Evolutionary conservation across 2,329 filamentous ascomycete species (phyloP).

Genomic region (Claviceps quebecensis): DNA sequence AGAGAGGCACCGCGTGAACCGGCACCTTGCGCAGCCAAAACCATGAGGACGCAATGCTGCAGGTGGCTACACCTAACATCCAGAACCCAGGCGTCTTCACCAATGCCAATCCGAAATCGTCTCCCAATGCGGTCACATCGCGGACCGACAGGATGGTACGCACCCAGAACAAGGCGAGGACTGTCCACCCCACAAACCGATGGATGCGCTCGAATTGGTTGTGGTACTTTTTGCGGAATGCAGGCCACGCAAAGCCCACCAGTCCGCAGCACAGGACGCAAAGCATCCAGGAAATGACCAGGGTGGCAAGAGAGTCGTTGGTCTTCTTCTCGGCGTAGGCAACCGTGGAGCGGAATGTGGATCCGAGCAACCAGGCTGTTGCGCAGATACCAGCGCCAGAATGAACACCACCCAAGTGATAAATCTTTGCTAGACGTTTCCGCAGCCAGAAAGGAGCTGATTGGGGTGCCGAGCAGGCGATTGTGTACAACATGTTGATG

Average conservation of each 20-base stretch:
- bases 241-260: conserved; percentile 48
- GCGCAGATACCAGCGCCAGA: conserved; percentile 35
- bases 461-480: conserved; percentile 31
- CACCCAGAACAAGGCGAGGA: conserved; percentile 50
- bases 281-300: conserved; percentile 42
- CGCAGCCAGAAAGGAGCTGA: conserved; percentile 33
- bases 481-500: conserved; percentile 35
- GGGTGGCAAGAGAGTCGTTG: conserved; percentile 25
- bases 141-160: conserved; percentile 43
- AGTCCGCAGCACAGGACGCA: conserved; percentile 44
- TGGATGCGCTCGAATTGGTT: conserved; percentile 58
- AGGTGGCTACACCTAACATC: conserved; percentile 50
- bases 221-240: conserved; percentile 47
- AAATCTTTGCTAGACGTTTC: conserved; percentile 34
- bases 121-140: conserved; percentile 22
- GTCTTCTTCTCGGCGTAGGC: conserved; percentile 17
- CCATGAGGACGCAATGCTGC: conserved; percentile 60
- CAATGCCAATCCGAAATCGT: conserved; percentile 22
- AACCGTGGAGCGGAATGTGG: conserved; percentile 24
- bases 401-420: conserved; percentile 38
- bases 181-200: conserved; percentile 59
- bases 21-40: conserved; percentile 51
- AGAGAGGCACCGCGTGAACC: conserved; percentile 54
- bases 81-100: conserved; percentile 40
- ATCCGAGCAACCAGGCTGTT: conserved; percentile 34